Base-by-base conservation (phyloP, 2,329 filamentous ascomycete species). In the Beauveria rudraprayagi region DNA sequence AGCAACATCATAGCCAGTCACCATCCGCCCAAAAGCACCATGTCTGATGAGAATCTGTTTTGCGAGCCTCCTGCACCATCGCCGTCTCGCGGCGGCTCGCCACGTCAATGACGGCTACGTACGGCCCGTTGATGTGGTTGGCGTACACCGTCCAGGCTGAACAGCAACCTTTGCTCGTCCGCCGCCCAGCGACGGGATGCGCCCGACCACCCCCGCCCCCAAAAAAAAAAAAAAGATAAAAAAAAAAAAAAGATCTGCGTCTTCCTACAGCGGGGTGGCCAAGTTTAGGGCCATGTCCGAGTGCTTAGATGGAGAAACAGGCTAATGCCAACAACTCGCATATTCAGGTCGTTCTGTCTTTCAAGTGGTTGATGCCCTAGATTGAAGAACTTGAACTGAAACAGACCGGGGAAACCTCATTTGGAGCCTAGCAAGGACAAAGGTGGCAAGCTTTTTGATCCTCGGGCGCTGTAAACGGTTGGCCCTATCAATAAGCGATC, bases 121-220 rank as follows among this genome's bases (percentile, higher is more conserved):
- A 62, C 8, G 63, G 40, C 1, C 60, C 62, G 5, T 63, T 54
- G 41, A 64, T 57, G 41, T 65, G 63, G 44, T 65, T 65, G 2
- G 62, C 60, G 28, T 65, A 64, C 52, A 17, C 63, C 63, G 10
- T 65, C 60, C n/a, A 53, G 62, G 30, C 17, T n/a, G n/a, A n/a
- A n/a, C n/a, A n/a, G n/a, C n/a, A n/a, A n/a, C n/a, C n/a, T n/a
- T 65, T 65, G 50, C 62, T 65, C 34, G 63, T 62, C 24, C 63
- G 26, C 63, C n/a, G n/a, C n/a, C n/a, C n/a, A n/a, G 59, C 10
- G 63, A 64, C 14, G 52, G 22, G 8, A 65, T 53, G 19, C 58
- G 46, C 22, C 34, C 60, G 1, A 65, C 19, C 3, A 63, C 51
- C 14, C 57, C 63, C 30, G 30, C 28, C 63, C 63, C 63, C n/a